A percentile compares a stretch with the other conserved stretches of the same genome.
Conservation (phyloP, 768 basidiomycete species). For the Amanita thiersii region DNA sequence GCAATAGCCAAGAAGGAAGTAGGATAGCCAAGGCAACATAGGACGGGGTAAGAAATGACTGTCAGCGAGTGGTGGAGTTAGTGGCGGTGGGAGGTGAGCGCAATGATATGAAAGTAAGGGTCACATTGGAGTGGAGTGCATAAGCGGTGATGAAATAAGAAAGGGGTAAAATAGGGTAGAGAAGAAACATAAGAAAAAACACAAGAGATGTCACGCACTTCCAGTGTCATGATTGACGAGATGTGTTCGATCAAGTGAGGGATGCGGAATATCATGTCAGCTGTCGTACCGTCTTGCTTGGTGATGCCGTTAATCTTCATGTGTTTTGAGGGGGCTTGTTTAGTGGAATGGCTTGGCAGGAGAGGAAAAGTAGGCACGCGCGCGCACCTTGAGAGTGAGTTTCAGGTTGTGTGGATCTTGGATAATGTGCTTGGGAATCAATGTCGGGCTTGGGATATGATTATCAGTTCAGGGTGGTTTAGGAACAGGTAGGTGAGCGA, state of each 20-base stretch:
- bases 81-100: no score
- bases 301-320: constrained; percentile 70
- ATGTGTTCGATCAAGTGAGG: constrained; percentile 84
- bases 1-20: background rate
- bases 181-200: background rate
- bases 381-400: constrained; percentile 62
- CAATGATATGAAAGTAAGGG: background rate
- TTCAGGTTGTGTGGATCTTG: constrained; percentile 68
- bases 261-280: constrained; percentile 90
- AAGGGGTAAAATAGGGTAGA: constrained; percentile 2
- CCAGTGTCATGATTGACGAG: constrained; percentile 95
- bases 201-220: constrained; percentile 37
- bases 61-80: no score
- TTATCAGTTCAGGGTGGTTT: background rate
- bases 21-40: no score
- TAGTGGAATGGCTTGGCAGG: background rate
- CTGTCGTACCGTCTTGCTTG: constrained; percentile 81
- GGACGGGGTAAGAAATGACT: no score
- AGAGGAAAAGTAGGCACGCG: background rate
- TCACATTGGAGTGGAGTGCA: background rate
- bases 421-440: constrained; percentile 70
- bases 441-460: constrained; percentile 41
- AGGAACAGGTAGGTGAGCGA: background rate
- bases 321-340: background rate
- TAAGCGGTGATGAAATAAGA: background rate